Evolutionary conservation across 495 filamentous ascomycete genomes (phyloP).

Genomic region (Penicillium odoratum): DNA sequence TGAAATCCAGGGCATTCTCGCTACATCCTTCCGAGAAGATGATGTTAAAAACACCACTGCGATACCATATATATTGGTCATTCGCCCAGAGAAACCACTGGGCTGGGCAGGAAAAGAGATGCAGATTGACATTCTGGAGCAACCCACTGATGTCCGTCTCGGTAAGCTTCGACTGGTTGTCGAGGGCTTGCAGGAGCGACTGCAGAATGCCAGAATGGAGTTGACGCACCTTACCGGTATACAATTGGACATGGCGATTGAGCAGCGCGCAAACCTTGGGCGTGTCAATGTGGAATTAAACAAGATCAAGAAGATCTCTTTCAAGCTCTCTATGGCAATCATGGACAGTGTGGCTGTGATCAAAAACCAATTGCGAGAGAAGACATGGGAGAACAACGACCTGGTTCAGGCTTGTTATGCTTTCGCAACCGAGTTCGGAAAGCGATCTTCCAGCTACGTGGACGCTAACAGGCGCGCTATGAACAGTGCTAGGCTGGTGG

Average conservation of each 20-base stretch:
- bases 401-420: conserved; percentile 98
- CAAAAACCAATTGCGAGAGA: conserved; percentile 68
- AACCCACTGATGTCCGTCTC: conserved; percentile 79
- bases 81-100: conserved; percentile 76
- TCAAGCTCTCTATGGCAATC: conserved; percentile 96
- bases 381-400: conserved; percentile 85
- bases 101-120: conserved; percentile 81
- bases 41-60: conserved; percentile 66
- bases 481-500: conserved; percentile 93
- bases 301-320: conserved; percentile 93
- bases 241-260: conserved; percentile 82
- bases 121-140: conserved; percentile 67
- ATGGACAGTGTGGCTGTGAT: conserved; percentile 98
- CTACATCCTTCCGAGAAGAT: conserved; percentile 82
- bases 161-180: conserved; percentile 88
- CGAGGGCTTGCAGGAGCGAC: conserved; percentile 76
- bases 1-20: conserved; percentile 82
- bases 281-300: conserved; percentile 90
- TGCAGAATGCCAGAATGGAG: conserved; percentile 72
- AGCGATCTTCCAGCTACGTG: conserved; percentile 88
- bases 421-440: conserved; percentile 96
- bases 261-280: conserved; percentile 88
- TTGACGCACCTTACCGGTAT: conserved; percentile 77
- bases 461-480: conserved; percentile 89
- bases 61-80: conserved; percentile 78